These are phyloP conservation scores for Collybia sp. DNA, from an alignment of 768 basidiomycete species.

Conservation along the genomic window DNA sequence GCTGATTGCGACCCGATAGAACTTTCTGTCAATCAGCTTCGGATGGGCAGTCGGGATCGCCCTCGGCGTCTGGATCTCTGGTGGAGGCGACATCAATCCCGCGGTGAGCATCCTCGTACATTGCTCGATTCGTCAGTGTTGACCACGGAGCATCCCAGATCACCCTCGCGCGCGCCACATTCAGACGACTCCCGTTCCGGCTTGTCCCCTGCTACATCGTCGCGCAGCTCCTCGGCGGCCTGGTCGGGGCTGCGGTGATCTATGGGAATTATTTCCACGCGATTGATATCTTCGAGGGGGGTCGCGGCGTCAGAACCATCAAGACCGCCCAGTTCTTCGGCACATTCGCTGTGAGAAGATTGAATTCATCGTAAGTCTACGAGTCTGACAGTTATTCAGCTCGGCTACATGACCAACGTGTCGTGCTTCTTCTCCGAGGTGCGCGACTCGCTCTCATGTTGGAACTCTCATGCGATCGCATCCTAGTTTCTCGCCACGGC, in stretches of 20 bases:
- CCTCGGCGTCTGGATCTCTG: conserved; percentile 64
- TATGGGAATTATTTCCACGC: conserved; percentile 71
- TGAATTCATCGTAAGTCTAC: background rate
- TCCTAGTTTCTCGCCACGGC: conserved; percentile 55
- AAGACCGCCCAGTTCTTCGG: conserved; percentile 52
- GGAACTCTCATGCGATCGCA: no score
- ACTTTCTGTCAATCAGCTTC: conserved; percentile 43
- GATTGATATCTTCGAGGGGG: conserved; percentile 62
- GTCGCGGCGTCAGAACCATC: conserved; percentile 47
- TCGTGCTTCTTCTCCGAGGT: conserved; percentile 28
- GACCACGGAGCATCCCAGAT: conserved; percentile 31
- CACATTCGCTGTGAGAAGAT: conserved; percentile 50
- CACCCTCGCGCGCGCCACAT: conserved; percentile 63
- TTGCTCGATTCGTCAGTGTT: background rate
- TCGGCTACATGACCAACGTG: conserved; percentile 32
- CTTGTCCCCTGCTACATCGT: conserved; percentile 38
- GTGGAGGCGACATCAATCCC: conserved; percentile 71
- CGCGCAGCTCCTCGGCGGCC: conserved; percentile 60
- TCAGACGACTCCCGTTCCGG: conserved; percentile 66
- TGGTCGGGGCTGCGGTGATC: conserved; percentile 55
- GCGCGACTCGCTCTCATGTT: no score
- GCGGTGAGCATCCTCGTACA: conserved; percentile 37
- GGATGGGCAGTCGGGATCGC: conserved; percentile 55
- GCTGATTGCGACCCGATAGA: conserved; percentile 19
- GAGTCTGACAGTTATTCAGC: conserved; percentile 11